Percentiles rank a stretch among this genome's conserved stretches.
Evolutionary conservation across 768 basidiomycete species (phyloP).

Genomic region (Dioszegia hungarica): DNA sequence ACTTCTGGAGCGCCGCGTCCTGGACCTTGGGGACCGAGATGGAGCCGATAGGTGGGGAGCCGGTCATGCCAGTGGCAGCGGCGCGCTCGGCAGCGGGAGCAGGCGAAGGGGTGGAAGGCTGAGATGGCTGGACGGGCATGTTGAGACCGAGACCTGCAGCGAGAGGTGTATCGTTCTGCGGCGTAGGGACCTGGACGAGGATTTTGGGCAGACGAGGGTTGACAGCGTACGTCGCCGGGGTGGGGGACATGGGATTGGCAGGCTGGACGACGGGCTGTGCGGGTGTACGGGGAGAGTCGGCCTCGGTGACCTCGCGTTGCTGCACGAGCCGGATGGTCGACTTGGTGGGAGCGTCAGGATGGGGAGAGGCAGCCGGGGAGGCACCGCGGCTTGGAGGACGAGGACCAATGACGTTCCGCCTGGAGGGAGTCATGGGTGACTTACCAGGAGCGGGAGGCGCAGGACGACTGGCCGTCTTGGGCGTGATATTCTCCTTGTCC

Average conservation of each 20-base stretch:
- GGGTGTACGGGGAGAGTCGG: constrained; percentile 3
- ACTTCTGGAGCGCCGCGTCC: constrained; percentile 70
- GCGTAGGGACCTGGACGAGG: constrained; percentile 32
- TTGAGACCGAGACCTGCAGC: constrained; percentile 25
- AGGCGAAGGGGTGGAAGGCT: constrained; percentile 24
- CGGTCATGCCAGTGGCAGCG: background rate
- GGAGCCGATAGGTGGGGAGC: constrained; percentile 4
- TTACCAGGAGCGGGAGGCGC: constrained; percentile 5
- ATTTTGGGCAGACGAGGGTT: constrained; percentile 32
- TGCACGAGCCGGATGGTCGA: constrained; percentile 5
- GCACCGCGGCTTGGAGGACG: constrained; percentile 1
- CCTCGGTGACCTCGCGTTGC: background rate
- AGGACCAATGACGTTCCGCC: constrained; percentile 5
- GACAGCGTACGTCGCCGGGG: constrained; percentile 6
- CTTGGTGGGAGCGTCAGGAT: background rate
- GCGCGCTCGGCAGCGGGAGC: background rate
- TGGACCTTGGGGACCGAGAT: constrained; percentile 64
- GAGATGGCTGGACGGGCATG: constrained; percentile 14
- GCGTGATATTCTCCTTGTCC: constrained; percentile 9
- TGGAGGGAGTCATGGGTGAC: constrained; percentile 3
- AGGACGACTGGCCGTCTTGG: constrained; percentile 2
- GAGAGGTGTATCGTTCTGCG: constrained; percentile 10
- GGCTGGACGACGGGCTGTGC: background rate
- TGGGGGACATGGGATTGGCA: background rate
- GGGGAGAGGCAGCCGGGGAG: background rate